These are phyloP conservation scores for Russula sp. DNA, from an alignment of 768 basidiomycete genomes.

Conservation along the genomic window DNA sequence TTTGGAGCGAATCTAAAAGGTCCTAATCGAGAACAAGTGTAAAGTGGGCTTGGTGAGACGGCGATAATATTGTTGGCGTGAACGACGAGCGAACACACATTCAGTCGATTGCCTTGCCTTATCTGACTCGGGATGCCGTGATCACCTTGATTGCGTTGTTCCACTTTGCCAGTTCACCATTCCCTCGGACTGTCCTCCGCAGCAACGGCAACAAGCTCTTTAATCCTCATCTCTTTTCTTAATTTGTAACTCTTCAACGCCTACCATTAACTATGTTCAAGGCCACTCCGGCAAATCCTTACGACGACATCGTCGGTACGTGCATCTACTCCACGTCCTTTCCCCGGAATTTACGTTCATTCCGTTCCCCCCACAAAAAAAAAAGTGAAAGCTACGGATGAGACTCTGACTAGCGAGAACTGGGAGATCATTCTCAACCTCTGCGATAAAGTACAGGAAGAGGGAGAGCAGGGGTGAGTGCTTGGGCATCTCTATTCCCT, in stretches of 20 bases:
- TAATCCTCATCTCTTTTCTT: background rate
- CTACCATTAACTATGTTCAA: constrained; percentile 51
- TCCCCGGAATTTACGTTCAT: constrained; percentile 3
- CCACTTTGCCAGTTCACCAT: background rate
- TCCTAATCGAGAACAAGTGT: no score
- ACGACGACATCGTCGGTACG: constrained; percentile 86
- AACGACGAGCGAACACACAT: no score
- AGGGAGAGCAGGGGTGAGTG: constrained; percentile 75
- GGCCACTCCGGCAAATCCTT: constrained; percentile 55
- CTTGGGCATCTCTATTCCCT: background rate
- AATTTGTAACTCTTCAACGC: background rate
- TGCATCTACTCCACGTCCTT: background rate
- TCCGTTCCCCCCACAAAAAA: constrained; percentile 1
- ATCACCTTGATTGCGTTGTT: no score
- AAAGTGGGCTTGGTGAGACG: no score
- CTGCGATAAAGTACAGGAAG: constrained; percentile 94
- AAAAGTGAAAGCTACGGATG: constrained; percentile 91
- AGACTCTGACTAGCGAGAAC: constrained; percentile 89
- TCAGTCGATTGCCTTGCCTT: no score
- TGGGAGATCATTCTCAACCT: constrained; percentile 92
- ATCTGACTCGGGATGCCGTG: no score
- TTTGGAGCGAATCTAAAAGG: no score
- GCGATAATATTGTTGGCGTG: no score
- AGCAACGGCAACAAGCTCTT: background rate
- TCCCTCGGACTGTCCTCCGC: background rate